Conservation (phyloP, 495 filamentous ascomycete species). For the Podospora comata region DNA sequence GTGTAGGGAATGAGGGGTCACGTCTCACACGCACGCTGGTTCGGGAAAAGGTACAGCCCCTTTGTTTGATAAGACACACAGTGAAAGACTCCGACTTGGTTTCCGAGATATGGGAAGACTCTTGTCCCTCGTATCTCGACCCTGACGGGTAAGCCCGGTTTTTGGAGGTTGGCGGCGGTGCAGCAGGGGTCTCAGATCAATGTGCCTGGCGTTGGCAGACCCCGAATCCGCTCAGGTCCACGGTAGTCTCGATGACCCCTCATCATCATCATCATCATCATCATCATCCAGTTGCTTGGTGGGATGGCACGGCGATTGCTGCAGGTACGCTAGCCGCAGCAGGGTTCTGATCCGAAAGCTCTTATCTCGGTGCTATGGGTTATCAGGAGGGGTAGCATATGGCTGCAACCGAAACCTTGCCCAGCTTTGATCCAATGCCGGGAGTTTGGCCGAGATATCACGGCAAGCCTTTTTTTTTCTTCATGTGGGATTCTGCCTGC, state of each 20-base stretch:
- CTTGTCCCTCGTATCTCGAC: background rate
- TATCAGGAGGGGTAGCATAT: background rate
- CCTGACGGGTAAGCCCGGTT: slow-evolving; percentile 1
- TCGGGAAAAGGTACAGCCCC: background rate
- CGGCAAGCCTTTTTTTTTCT: background rate
- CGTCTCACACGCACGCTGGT: background rate
- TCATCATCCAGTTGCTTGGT: background rate
- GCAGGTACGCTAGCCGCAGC: slow-evolving; percentile 12
- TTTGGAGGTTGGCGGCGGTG: background rate
- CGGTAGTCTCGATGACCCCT: background rate
- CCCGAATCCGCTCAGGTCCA: background rate
- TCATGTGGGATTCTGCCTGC: background rate
- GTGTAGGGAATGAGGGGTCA: background rate
- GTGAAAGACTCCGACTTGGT: slow-evolving; percentile 1
- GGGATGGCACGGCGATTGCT: background rate
- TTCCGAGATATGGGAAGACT: background rate
- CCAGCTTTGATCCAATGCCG: background rate
- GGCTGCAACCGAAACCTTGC: background rate
- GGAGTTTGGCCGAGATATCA: background rate
- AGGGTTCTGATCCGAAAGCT: slow-evolving; percentile 12
- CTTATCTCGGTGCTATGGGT: slow-evolving; percentile 1
- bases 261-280: background rate
- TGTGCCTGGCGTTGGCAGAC: background rate
- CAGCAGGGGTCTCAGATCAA: background rate
- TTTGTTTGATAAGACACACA: background rate